Conservation (phyloP, 352 stramenopile species). For the Pseudoperonospora humuli region DNA sequence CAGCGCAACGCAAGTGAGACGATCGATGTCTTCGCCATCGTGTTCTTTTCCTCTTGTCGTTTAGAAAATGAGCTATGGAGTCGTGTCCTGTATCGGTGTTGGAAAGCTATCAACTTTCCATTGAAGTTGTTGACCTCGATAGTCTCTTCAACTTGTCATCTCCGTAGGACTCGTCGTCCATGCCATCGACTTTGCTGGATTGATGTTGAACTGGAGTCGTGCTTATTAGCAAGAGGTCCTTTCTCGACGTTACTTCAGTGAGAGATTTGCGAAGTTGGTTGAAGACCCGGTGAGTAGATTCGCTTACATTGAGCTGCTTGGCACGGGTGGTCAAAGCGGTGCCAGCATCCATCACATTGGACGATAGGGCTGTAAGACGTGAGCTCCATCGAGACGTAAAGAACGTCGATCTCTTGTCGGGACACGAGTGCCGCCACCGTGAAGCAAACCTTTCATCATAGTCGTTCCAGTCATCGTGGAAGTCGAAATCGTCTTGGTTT, state of each 20-base stretch:
- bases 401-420: constrained; percentile 3
- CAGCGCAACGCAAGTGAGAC: constrained; percentile 2
- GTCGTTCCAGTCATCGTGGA: constrained; percentile 15
- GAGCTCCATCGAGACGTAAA: constrained; percentile 6
- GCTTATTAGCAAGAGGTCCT: background rate
- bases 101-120: constrained; percentile 3
- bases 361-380: constrained; percentile 17
- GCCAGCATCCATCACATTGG: constrained; percentile 7
- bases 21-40: background rate
- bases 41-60: constrained; percentile 4
- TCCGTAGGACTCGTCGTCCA: constrained; percentile 1
- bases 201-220: constrained; percentile 4
- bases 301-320: constrained; percentile 10
- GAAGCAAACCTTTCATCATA: background rate
- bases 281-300: constrained; percentile 16
- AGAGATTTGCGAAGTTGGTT: constrained; percentile 17
- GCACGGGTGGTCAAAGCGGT: constrained; percentile 9
- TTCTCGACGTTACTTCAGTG: constrained; percentile 5
- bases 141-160: constrained; percentile 5
- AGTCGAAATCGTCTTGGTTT: constrained; percentile 11
- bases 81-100: background rate
- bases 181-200: constrained; percentile 10
- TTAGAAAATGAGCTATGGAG: background rate
- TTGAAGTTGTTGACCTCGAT: background rate
- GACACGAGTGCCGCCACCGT: constrained; percentile 16